phyloP scores from a whole-genome alignment of 2,329 filamentous ascomycete species.

The Colletotrichum sp. region DNA sequence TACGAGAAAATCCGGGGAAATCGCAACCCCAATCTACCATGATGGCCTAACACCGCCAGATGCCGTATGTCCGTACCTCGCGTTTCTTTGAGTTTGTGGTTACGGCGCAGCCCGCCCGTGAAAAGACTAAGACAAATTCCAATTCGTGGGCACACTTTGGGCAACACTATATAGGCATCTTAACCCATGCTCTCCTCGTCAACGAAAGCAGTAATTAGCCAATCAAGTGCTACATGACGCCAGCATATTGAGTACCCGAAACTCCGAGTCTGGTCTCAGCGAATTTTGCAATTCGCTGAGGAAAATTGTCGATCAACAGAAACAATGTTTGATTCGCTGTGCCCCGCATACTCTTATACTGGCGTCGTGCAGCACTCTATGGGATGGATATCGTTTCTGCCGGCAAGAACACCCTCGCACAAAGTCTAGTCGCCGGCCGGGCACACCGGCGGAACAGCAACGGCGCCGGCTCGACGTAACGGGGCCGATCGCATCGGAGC shows the following conservation, averaged over 20 bases:
- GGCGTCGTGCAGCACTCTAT: no score
- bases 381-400: background rate
- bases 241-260: no score
- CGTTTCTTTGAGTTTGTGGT: background rate
- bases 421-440: background rate
- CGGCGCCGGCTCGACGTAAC: no score
- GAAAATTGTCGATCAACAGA: no score
- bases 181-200: background rate
- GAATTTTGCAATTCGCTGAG: no score
- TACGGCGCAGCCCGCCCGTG: background rate
- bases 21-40: background rate
- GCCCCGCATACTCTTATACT: no score
- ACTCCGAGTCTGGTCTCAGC: no score
- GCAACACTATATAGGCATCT: background rate
- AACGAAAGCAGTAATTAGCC: background rate
- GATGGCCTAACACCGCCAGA: background rate
- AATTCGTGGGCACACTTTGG: background rate
- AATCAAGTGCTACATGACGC: no score
- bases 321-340: no score
- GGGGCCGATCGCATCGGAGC: background rate
- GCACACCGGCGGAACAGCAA: background rate
- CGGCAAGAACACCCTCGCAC: background rate
- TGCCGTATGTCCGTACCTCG: background rate
- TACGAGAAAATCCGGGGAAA: background rate
- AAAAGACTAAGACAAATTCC: background rate